Percentiles rank a stretch among this genome's conserved stretches.
Conservation (phyloP, 768 basidiomycete species). For the Phlebiopsis flavidoalba region DNA sequence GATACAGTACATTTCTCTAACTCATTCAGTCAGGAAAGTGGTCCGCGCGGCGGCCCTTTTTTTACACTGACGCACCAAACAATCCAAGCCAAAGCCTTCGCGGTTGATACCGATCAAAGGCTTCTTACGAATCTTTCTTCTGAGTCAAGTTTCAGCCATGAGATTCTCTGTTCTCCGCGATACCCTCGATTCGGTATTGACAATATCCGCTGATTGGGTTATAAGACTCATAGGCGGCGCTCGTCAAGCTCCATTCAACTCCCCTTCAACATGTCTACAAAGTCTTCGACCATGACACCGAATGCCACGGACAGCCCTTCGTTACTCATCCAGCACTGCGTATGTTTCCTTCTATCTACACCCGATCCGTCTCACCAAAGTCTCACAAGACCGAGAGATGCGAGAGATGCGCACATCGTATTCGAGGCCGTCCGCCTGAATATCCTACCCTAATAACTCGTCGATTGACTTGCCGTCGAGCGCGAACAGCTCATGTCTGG, state of each 20-base stretch:
- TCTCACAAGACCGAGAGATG: constrained; percentile 64
- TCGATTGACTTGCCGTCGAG: constrained; percentile 62
- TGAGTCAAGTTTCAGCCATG: constrained; percentile 3
- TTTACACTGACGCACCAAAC: constrained; percentile 2
- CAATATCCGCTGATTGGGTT: constrained; percentile 8
- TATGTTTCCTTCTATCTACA: constrained; percentile 10
- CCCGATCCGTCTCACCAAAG: constrained; percentile 4
- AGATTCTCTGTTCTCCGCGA: constrained; percentile 11
- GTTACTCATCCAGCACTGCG: constrained; percentile 29
- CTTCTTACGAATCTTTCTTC: constrained; percentile 10
- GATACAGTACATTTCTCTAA: constrained; percentile 1
- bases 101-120: constrained; percentile 11
- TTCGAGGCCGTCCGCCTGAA: constrained; percentile 73
- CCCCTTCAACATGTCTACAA: constrained; percentile 1
- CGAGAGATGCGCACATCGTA: constrained; percentile 71
- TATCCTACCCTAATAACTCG: constrained; percentile 68
- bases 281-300: not conserved
- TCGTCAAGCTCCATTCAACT: not conserved
- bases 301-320: constrained; percentile 2
- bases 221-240: constrained; percentile 5
- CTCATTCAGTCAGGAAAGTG: not conserved
- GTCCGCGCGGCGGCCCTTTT: constrained; percentile 7
- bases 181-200: constrained; percentile 12
- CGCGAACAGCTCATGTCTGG: constrained; percentile 66
- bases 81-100: constrained; percentile 8